Conservation (phyloP, 2,329 filamentous ascomycete genomes). For the Calonectria pseudoturangicola region DNA sequence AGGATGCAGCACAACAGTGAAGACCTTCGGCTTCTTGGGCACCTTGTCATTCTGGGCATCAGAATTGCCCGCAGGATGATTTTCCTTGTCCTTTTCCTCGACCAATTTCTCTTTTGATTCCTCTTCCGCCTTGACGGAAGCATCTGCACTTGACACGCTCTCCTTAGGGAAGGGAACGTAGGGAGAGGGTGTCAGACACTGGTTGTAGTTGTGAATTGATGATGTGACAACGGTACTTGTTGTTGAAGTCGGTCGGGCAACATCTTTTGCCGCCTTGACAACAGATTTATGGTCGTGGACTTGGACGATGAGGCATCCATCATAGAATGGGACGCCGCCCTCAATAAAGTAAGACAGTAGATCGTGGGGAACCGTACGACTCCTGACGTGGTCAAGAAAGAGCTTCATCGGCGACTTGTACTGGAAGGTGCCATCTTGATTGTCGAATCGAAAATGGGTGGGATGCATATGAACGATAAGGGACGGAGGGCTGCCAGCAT, state of each 20-base stretch:
- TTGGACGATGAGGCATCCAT: constrained; percentile 95
- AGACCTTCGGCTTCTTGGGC: constrained; percentile 76
- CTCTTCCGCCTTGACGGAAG: constrained; percentile 60
- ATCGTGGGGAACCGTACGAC: constrained; percentile 90
- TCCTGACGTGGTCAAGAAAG: constrained; percentile 84
- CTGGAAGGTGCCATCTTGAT: constrained; percentile 92
- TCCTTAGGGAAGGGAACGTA: constrained; percentile 84
- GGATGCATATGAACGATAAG: constrained; percentile 90
- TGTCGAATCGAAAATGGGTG: constrained; percentile 92
- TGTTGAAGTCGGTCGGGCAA: constrained; percentile 69
- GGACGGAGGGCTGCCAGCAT: constrained; percentile 84
- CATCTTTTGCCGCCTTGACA: constrained; percentile 74
- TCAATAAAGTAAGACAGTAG: constrained; percentile 86
- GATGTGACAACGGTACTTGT: constrained; percentile 80
- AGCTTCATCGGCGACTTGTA: constrained; percentile 95
- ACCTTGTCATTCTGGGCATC: constrained; percentile 62
- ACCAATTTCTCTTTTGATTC: constrained; percentile 52
- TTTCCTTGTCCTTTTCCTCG: constrained; percentile 74
- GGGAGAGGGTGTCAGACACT: constrained; percentile 91
- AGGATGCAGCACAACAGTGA: constrained; percentile 89
- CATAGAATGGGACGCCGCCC: constrained; percentile 87
- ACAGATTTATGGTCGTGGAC: constrained; percentile 89
- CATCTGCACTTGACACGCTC: constrained; percentile 64
- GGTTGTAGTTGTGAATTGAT: constrained; percentile 94
- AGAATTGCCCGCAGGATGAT: constrained; percentile 71